phyloP scores from a whole-genome alignment of 352 stramenopile species.

The Phytophthora boehmeriae region DNA sequence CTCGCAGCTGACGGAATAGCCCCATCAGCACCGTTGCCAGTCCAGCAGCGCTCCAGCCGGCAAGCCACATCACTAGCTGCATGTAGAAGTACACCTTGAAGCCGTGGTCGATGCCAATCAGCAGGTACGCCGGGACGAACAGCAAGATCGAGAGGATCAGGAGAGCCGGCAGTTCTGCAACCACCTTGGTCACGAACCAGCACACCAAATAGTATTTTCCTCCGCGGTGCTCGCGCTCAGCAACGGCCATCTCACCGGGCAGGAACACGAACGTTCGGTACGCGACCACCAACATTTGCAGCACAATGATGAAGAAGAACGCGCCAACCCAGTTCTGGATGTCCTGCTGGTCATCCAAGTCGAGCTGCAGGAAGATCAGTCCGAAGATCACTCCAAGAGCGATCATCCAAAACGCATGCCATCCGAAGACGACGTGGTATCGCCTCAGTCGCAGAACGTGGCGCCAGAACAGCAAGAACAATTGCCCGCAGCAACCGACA shows the following conservation, averaged over 20 bases:
- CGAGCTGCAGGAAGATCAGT: slow-evolving; percentile 52
- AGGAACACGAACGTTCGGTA: slow-evolving; percentile 40
- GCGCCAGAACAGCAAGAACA: slow-evolving; percentile 46
- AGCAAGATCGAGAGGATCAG: slow-evolving; percentile 49
- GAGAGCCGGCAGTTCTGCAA: slow-evolving; percentile 39
- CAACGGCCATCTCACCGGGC: slow-evolving; percentile 33
- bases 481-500: slow-evolving; percentile 35
- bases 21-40: slow-evolving; percentile 40
- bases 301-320: slow-evolving; percentile 47
- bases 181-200: slow-evolving; percentile 46
- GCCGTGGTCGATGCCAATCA: slow-evolving; percentile 47
- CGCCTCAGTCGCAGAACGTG: slow-evolving; percentile 48
- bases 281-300: slow-evolving; percentile 42
- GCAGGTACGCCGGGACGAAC: slow-evolving; percentile 46
- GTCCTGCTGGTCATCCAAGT: slow-evolving; percentile 39
- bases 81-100: slow-evolving; percentile 57
- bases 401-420: slow-evolving; percentile 45
- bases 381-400: slow-evolving; percentile 46
- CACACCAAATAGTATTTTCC: slow-evolving; percentile 32
- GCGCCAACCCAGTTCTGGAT: slow-evolving; percentile 55
- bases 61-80: slow-evolving; percentile 51
- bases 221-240: slow-evolving; percentile 32
- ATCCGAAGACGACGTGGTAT: slow-evolving; percentile 43
- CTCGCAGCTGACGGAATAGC: slow-evolving; percentile 37
- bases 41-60: slow-evolving; percentile 35